Conservation (phyloP, 2,329 filamentous ascomycete genomes). For the Colletotrichum lindemuthianum region DNA sequence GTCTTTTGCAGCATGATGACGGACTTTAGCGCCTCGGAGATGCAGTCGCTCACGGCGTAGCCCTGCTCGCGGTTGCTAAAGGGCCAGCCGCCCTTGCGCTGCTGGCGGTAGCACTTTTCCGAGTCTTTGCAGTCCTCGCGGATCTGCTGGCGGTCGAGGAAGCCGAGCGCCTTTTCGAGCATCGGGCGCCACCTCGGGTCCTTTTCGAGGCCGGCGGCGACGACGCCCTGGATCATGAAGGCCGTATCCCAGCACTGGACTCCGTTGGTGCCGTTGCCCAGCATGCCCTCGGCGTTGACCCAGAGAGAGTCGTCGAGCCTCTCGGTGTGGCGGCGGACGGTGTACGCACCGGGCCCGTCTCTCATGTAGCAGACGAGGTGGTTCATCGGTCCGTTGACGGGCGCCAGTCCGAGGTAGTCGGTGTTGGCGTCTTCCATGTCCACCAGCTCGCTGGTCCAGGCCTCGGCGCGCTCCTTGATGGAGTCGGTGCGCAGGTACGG, state of each 20-base stretch:
- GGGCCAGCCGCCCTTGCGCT: slow-evolving; percentile 92
- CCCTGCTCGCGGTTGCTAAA: slow-evolving; percentile 94
- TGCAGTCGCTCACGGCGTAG: slow-evolving; percentile 95
- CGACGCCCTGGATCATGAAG: slow-evolving; percentile 85
- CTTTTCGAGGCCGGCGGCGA: slow-evolving; percentile 81
- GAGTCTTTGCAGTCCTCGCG: slow-evolving; percentile 83
- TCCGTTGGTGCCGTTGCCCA: slow-evolving; percentile 97
- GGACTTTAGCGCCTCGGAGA: slow-evolving; percentile 88
- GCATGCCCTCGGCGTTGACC: slow-evolving; percentile 92
- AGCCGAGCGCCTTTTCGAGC: slow-evolving; percentile 83
- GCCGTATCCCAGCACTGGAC: slow-evolving; percentile 97
- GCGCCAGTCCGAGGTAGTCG: slow-evolving; percentile 84
- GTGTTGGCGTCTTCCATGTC: slow-evolving; percentile 95
- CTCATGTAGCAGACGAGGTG: slow-evolving; percentile 85
- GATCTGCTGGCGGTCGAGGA: slow-evolving; percentile 92
- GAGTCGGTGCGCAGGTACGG: slow-evolving; percentile 76
- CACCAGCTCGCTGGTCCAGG: slow-evolving; percentile 84
- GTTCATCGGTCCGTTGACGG: slow-evolving; percentile 92
- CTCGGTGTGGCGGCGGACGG: slow-evolving; percentile 81
- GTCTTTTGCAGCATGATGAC: slow-evolving; percentile 86
- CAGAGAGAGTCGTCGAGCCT: slow-evolving; percentile 88
- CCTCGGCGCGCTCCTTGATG: slow-evolving; percentile 78
- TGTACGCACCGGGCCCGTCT: slow-evolving; percentile 79
- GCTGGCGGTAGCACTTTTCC: slow-evolving; percentile 86
- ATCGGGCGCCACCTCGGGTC: slow-evolving; percentile 83